Percentiles rank a stretch among this genome's conserved stretches.
Evolutionary conservation across 768 basidiomycete genomes (phyloP).

Genomic region (Paxillus rubicundulus): DNA sequence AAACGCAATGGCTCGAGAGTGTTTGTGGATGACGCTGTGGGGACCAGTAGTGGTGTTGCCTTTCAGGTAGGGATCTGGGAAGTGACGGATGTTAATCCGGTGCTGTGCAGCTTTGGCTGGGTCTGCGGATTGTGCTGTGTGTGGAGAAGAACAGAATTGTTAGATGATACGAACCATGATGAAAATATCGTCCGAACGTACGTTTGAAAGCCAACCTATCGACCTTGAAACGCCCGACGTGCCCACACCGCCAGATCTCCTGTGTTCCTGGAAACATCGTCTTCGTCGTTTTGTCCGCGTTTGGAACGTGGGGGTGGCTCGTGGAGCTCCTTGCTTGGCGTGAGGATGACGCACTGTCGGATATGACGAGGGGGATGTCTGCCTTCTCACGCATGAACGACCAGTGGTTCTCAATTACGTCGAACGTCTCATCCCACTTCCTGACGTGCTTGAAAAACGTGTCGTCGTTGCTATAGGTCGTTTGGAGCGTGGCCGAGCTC

Average conservation of each 20-base stretch:
- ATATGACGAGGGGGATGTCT: conserved; percentile 26
- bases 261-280: conserved; percentile 32
- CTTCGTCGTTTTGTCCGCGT: conserved; percentile 13
- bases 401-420: conserved; percentile 49
- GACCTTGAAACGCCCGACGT: conserved; percentile 65
- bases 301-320: conserved; percentile 8
- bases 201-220: conserved; percentile 39
- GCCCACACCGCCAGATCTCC: conserved; percentile 66
- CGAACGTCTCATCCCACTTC: conserved; percentile 43
- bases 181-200: conserved; percentile 29
- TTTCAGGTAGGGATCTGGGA: conserved; percentile 47
- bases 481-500: conserved; percentile 33
- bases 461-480: conserved; percentile 32
- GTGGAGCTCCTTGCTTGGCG: conserved; percentile 24
- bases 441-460: conserved; percentile 38
- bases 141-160: background rate
- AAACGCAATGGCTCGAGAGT: conserved; percentile 76
- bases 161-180: conserved; percentile 11
- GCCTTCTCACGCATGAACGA: conserved; percentile 55
- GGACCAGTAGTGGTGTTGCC: conserved; percentile 52
- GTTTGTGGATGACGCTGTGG: conserved; percentile 71
- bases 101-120: conserved; percentile 62
- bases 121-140: conserved; percentile 40
- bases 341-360: conserved; percentile 19
- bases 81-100: conserved; percentile 59